Conservation (phyloP, 441 rosid species). For the Bocquillonia castaneifolia region DNA sequence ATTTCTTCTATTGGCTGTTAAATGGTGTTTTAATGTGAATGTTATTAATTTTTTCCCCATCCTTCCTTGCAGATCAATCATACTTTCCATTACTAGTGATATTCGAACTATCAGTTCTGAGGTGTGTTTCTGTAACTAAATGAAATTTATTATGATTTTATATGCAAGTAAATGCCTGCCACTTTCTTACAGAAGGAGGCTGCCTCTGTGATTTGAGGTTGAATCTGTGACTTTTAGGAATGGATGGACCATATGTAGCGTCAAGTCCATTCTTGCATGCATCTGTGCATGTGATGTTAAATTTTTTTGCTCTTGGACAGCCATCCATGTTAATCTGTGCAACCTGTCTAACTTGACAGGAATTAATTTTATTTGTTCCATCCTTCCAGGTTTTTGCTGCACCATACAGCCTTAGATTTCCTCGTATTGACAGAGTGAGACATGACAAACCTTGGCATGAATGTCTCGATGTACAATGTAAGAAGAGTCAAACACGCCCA, state of each 20-base stretch:
- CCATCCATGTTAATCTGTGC: neutral
- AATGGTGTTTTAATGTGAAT: constrained; percentile 9
- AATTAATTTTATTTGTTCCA: constrained; percentile 11
- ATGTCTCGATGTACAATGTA: constrained; percentile 92
- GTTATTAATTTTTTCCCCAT: constrained; percentile 11
- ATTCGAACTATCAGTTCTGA: constrained; percentile 93
- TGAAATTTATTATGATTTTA: constrained; percentile 9
- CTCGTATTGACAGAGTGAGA: constrained; percentile 91
- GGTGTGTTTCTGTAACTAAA: constrained; percentile 43
- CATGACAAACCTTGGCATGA: constrained; percentile 99
- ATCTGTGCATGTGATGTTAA: neutral
- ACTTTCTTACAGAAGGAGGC: neutral
- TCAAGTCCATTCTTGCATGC: neutral
- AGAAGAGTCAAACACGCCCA: constrained; percentile 24
- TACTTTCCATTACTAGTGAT: constrained; percentile 90
- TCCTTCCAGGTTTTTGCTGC: constrained; percentile 79
- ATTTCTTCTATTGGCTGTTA: constrained; percentile 8
- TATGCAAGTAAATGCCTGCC: no score
- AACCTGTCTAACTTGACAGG: constrained; percentile 1
- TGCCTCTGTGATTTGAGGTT: neutral
- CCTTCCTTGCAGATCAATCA: constrained; percentile 60
- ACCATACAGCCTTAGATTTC: constrained; percentile 93
- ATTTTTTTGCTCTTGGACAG: neutral
- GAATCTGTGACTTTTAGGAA: neutral
- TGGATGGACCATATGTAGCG: neutral